Percentiles rank a stretch among this genome's conserved stretches.
These are phyloP conservation scores for Oryza meyeriana DNA, from an alignment of 176 grass and related monocot genomes.

Conservation along the genomic window DNA sequence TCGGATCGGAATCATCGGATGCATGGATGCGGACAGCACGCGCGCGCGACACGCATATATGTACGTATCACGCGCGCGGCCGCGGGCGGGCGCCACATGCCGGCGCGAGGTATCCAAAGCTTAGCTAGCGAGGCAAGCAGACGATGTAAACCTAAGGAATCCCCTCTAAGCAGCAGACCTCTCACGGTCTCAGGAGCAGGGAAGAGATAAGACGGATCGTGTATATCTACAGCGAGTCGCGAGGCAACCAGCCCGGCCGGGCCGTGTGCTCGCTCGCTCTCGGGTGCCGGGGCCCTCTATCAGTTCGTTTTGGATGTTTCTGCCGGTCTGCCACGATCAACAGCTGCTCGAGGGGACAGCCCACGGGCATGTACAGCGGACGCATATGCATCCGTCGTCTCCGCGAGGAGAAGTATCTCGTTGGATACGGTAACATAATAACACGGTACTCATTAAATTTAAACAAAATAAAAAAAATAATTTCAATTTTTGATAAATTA, in stretches of 20 bases:
- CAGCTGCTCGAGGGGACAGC: neutral
- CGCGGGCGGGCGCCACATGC: slow-evolving; percentile 5
- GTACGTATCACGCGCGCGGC: neutral
- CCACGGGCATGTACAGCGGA: neutral
- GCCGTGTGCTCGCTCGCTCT: too few species aligned
- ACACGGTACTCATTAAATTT: too few species aligned
- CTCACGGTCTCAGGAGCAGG: neutral
- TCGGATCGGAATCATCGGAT: neutral
- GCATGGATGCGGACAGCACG: neutral
- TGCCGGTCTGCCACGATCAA: neutral
- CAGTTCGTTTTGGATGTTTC: neutral
- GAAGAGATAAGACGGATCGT: neutral
- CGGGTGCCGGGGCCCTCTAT: neutral
- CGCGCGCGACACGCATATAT: neutral
- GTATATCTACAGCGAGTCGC: neutral
- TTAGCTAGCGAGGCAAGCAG: neutral
- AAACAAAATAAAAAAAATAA: too few species aligned
- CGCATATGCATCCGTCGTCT: neutral
- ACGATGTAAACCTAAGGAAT: neutral
- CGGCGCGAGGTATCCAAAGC: slow-evolving; percentile 23
- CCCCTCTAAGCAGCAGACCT: neutral
- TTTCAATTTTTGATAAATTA: too few species aligned
- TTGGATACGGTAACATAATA: too few species aligned
- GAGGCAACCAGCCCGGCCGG: too few species aligned
- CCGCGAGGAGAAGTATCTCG: neutral